Conservation (phyloP, 768 basidiomycete genomes). For the Mycena galericulata region DNA sequence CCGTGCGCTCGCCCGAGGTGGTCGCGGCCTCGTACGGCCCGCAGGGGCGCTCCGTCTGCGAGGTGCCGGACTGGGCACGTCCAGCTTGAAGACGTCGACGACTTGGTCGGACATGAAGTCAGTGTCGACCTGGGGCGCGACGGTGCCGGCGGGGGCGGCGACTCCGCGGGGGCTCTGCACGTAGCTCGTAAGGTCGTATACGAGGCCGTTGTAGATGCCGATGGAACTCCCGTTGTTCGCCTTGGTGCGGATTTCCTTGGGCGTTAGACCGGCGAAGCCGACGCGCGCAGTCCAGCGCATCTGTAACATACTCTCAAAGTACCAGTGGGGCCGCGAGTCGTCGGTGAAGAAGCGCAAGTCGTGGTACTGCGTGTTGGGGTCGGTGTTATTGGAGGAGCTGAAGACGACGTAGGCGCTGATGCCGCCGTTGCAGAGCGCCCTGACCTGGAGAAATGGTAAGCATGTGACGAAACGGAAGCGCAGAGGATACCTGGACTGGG, state of each 20-base stretch:
- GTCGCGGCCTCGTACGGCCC: no score
- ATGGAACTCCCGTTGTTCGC: conserved; percentile 74
- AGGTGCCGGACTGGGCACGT: no score
- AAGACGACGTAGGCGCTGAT: conserved; percentile 89
- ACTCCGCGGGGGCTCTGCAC: conserved; percentile 75
- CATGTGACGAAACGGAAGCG: not conserved
- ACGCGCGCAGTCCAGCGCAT: conserved; percentile 92
- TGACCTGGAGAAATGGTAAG: conserved; percentile 65
- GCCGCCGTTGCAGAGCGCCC: conserved; percentile 90
- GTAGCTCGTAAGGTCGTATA: conserved; percentile 92
- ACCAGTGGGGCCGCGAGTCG: conserved; percentile 98
- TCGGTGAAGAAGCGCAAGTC: conserved; percentile 94
- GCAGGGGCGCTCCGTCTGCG: no score
- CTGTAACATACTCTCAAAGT: conserved; percentile 92
- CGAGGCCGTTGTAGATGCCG: conserved; percentile 86
- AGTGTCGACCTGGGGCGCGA: conserved; percentile 57
- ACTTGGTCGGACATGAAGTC: conserved; percentile 82
- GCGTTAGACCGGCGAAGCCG: conserved; percentile 90
- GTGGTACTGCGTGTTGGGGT: conserved; percentile 86
- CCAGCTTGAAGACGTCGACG: conserved; percentile 80
- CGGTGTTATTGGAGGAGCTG: conserved; percentile 80
- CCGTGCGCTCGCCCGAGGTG: no score
- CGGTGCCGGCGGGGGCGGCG: conserved; percentile 58
- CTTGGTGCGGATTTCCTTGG: conserved; percentile 78
- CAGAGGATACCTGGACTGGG: conserved; percentile 85